These are phyloP conservation scores for Coemansia sp. DNA, from an alignment of 192 early-diverging fungal species.

Conservation along the genomic window DNA sequence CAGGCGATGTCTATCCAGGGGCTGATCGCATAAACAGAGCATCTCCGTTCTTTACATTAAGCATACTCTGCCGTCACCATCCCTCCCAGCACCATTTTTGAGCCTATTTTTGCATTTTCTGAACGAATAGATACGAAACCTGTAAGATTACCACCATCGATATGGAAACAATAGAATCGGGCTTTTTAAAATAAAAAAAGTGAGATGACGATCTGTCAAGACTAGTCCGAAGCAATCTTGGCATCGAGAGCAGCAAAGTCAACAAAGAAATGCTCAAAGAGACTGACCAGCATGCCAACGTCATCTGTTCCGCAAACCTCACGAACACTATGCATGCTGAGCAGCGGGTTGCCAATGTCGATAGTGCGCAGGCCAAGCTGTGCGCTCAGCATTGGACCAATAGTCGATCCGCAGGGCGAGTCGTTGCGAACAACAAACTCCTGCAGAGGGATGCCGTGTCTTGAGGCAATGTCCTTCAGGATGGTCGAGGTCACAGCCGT, in stretches of 20 bases:
- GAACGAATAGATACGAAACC: background rate
- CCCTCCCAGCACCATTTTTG: background rate
- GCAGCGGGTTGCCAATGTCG: conserved; percentile 94
- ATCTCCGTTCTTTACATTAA: too few species aligned
- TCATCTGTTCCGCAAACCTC: conserved; percentile 89
- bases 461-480: conserved; percentile 76
- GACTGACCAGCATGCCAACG: conserved; percentile 75
- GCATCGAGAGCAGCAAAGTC: conserved; percentile 56
- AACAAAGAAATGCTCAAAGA: conserved; percentile 69
- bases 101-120: background rate
- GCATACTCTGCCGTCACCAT: background rate
- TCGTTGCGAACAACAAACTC: conserved; percentile 93
- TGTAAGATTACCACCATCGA: background rate
- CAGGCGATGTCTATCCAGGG: conserved; percentile 43
- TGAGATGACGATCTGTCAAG: background rate
- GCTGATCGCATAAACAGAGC: conserved; percentile 2
- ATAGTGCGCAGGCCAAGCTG: conserved; percentile 94
- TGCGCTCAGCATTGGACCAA: conserved; percentile 94
- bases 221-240: conserved; percentile 50
- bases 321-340: conserved; percentile 97
- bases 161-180: background rate
- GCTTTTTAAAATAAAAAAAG: background rate
- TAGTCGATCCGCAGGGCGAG: conserved; percentile 92
- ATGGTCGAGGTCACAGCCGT: conserved; percentile 72
- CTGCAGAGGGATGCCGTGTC: conserved; percentile 80